Conservation (phyloP, 805 yeast species). For the Candida maris region DNA sequence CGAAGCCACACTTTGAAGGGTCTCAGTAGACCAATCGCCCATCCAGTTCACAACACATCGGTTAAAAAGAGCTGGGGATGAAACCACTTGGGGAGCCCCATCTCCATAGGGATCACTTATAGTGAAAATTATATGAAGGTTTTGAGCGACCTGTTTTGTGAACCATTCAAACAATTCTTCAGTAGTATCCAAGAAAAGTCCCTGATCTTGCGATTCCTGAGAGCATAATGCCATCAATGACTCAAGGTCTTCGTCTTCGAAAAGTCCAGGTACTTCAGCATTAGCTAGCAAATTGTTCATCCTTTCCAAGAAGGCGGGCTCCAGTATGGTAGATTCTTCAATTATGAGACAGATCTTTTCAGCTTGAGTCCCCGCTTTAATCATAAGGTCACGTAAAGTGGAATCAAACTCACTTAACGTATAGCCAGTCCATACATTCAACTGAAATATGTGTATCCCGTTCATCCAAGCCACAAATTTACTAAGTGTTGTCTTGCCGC, state of each 20-base stretch:
- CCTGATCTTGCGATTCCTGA: conserved; percentile 55
- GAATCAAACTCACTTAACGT: conserved; percentile 62
- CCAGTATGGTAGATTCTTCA: conserved; percentile 75
- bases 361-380: conserved; percentile 48
- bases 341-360: conserved; percentile 67
- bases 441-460: conserved; percentile 60
- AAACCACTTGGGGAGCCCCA: conserved; percentile 43
- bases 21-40: conserved; percentile 69
- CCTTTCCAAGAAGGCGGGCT: conserved; percentile 78
- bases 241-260: conserved; percentile 66
- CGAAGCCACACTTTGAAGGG: conserved; percentile 49
- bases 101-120: conserved; percentile 49
- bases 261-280: conserved; percentile 87
- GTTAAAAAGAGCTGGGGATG: conserved; percentile 87
- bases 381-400: conserved; percentile 53
- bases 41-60: conserved; percentile 87
- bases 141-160: conserved; percentile 56
- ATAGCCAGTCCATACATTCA: conserved; percentile 54
- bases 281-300: conserved; percentile 94
- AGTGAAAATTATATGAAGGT: conserved; percentile 81
- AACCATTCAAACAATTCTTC: conserved; percentile 79
- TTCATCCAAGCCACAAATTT: conserved; percentile 91
- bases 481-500: conserved; percentile 75
- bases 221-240: conserved; percentile 51
- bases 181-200: conserved; percentile 58